Base-by-base conservation (phyloP, 306 rosid species). In the Oxytropis ochrocephala region DNA sequence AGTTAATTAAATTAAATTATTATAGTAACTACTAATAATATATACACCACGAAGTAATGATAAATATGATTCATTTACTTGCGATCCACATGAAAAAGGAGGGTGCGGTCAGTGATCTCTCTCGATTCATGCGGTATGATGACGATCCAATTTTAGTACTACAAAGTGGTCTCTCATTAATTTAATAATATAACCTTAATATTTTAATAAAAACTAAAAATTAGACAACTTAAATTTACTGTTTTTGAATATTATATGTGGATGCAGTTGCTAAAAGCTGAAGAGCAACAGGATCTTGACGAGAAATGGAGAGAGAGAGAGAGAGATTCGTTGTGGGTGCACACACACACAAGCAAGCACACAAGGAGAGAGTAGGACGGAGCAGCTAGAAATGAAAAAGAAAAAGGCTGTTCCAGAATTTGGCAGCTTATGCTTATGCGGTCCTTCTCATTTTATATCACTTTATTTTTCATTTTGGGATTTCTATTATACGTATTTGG, bases 401-500 rank as follows among this genome's bases (percentile, higher is more conserved):
- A 79, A 83, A 64, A 78, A 70, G 44, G 50, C 72, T 81, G 87
- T 79, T 47, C 42, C 11, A 29, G 74, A 67, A 67, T 80, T 85
- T 92, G 96, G 68, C 92, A 70, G 80, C 69, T 79, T 82, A 57
- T 81, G 80, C 69, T 79, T 82, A 57, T 81, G 90, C 67, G 75
- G 87, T 79, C 83, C 67, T 70, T 80, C 80, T 82, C 77, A 16
- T 82, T 55, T 53, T 14, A 24, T 58, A 29, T 58, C 43, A 19
- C 18, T 58, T 74, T 65, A 70, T 70, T 56, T 75, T 73, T n/a
- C n/a, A n/a, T n/a, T n/a, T n/a, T n/a, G n/a, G n/a, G n/a, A n/a
- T n/a, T n/a, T n/a, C n/a, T n/a, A n/a, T n/a, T n/a, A n/a, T n/a
- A n/a, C n/a, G n/a, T n/a, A n/a, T n/a, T n/a, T n/a, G n/a, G n/a